Percentiles rank a stretch among this genome's conserved stretches.
phyloP scores from a whole-genome alignment of 164 flowering plant genomes.

The Vitis rupestris region DNA sequence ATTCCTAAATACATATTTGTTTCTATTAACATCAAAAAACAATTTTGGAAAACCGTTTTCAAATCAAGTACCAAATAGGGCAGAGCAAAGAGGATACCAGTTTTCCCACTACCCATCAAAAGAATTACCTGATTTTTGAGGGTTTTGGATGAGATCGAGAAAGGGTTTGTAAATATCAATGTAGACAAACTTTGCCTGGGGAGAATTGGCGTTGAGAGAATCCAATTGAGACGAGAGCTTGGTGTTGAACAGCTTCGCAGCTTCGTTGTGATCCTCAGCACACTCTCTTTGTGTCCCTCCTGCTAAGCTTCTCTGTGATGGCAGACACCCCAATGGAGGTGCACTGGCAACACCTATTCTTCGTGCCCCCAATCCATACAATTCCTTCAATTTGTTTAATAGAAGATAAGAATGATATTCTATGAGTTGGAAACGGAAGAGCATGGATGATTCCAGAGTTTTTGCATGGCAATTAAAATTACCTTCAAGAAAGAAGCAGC shows the following conservation, averaged over 20 bases:
- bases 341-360: slow-evolving; percentile 16
- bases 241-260: slow-evolving; percentile 19
- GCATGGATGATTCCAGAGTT: too few relatives aligned
- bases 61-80: too few relatives aligned
- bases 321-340: slow-evolving; percentile 30
- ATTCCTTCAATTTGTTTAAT: too few relatives aligned
- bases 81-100: too few relatives aligned
- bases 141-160: slow-evolving; percentile 26
- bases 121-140: slow-evolving; percentile 20
- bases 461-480: background rate
- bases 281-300: slow-evolving; percentile 21
- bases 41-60: too few relatives aligned
- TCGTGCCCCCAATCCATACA: slow-evolving; percentile 21
- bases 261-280: slow-evolving; percentile 12
- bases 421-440: too few relatives aligned
- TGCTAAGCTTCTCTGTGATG: slow-evolving; percentile 10
- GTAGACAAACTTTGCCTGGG: slow-evolving; percentile 16
- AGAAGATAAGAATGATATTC: too few relatives aligned
- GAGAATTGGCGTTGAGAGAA: slow-evolving; percentile 4
- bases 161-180: slow-evolving; percentile 26
- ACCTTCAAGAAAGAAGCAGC: slow-evolving; percentile 28
- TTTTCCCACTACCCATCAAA: too few relatives aligned
- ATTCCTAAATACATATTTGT: too few relatives aligned
- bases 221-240: slow-evolving; percentile 11
- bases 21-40: too few relatives aligned